Conservation (phyloP, 1,139 yeast genomes). For the Diutina scorzettiae region DNA sequence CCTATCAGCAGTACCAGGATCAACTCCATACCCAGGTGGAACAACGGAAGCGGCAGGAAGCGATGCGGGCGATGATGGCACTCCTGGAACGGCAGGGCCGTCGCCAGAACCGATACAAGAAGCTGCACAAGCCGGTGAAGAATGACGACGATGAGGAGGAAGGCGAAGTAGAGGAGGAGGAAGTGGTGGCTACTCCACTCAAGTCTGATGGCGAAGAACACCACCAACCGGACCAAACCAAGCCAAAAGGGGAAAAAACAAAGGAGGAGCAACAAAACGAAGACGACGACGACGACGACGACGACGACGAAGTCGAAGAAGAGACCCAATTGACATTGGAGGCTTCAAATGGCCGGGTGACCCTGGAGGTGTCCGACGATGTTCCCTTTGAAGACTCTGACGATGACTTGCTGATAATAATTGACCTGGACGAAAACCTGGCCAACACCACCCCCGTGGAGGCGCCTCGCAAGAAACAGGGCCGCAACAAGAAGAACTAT, state of each 20-base stretch:
- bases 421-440: slow-evolving; percentile 4
- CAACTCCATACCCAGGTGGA: slow-evolving; percentile 2
- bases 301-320: background rate
- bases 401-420: slow-evolving; percentile 5
- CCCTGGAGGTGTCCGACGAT: background rate
- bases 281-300: background rate
- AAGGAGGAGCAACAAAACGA: background rate
- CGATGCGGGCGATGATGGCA: slow-evolving; percentile 4
- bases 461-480: background rate
- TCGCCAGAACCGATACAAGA: background rate
- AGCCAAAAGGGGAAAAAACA: no score
- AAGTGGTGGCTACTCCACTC: no score
- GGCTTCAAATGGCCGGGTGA: background rate
- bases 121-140: no score
- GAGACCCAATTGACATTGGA: background rate
- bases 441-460: background rate
- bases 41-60: slow-evolving; percentile 1
- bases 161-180: no score
- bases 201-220: no score
- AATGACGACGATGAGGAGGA: no score
- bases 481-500: background rate
- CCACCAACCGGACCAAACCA: no score
- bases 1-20: slow-evolving; percentile 2
- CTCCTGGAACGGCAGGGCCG: background rate
- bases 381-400: background rate